phyloP scores from a whole-genome alignment of 1,284 basidiomycete genomes.

The Cerrena zonata region DNA sequence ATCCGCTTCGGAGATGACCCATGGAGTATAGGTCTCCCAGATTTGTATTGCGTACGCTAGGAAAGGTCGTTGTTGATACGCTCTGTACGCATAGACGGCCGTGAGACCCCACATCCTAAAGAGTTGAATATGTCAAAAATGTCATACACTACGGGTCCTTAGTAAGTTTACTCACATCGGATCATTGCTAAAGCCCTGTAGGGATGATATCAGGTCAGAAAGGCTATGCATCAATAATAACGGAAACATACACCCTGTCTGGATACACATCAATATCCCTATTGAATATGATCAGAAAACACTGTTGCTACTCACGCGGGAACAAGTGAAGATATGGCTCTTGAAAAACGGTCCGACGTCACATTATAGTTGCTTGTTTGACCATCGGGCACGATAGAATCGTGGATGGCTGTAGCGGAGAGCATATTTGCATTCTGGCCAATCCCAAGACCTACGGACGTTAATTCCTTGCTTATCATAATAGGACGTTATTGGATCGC shows the following conservation, averaged over 20 bases:
- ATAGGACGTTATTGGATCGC: no score
- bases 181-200: not conserved
- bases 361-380: not conserved
- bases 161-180: not conserved
- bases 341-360: not conserved
- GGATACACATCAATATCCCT: no score
- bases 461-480: no score
- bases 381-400: constrained; percentile 1
- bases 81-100: constrained; percentile 11
- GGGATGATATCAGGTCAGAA: no score
- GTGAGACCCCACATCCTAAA: constrained; percentile 7
- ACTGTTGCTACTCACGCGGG: not conserved
- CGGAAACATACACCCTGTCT: no score
- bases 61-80: constrained; percentile 8
- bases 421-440: constrained; percentile 5
- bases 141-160: not conserved
- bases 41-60: constrained; percentile 6
- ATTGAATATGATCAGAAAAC: not conserved
- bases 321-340: constrained; percentile 1
- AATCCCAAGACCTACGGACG: constrained; percentile 5
- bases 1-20: not conserved
- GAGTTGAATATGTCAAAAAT: not conserved
- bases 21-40: constrained; percentile 2
- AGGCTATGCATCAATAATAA: no score
- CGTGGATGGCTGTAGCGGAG: constrained; percentile 6